Percentiles rank a stretch among this genome's conserved stretches.
Conservation (phyloP, 2,329 filamentous ascomycete genomes). For the Mariannaea elegans region DNA sequence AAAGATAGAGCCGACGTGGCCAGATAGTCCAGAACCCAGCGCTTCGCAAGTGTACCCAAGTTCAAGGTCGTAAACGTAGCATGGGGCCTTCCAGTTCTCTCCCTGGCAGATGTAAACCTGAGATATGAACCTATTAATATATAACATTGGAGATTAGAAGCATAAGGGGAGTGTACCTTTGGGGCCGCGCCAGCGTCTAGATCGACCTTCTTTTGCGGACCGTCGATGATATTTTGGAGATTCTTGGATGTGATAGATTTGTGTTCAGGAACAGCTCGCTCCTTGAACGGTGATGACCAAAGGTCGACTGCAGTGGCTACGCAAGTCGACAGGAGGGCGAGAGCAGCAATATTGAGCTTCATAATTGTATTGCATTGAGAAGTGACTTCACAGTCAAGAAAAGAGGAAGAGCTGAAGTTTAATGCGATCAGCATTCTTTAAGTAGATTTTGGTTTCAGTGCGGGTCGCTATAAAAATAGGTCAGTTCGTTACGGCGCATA, state of each 20-base stretch:
- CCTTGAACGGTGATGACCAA: conserved; percentile 30
- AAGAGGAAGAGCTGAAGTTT: background rate
- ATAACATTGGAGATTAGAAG: background rate
- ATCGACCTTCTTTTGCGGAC: conserved; percentile 28
- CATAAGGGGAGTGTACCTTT: conserved; percentile 22
- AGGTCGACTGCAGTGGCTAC: conserved; percentile 35
- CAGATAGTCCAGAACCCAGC: conserved; percentile 27
- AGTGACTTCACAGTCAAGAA: background rate
- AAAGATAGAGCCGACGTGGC: conserved; percentile 38
- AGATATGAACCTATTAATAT: conserved; percentile 20
- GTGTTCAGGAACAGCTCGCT: conserved; percentile 21
- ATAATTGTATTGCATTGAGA: conserved; percentile 18
- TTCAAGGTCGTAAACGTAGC: conserved; percentile 34
- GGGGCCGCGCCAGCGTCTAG: conserved; percentile 24
- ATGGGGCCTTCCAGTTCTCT: conserved; percentile 38
- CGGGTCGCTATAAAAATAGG: too few relatives aligned
- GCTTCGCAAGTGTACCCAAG: conserved; percentile 37
- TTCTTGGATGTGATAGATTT: conserved; percentile 32
- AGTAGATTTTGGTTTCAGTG: too few relatives aligned
- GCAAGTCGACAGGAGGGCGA: conserved; percentile 19
- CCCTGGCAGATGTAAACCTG: conserved; percentile 40
- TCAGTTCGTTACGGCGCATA: too few relatives aligned
- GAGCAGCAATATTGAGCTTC: conserved; percentile 25
- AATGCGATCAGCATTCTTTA: too few relatives aligned
- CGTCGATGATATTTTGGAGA: conserved; percentile 34